Conservation (phyloP, 495 filamentous ascomycete genomes). For the Lentithecium fluviatile region DNA sequence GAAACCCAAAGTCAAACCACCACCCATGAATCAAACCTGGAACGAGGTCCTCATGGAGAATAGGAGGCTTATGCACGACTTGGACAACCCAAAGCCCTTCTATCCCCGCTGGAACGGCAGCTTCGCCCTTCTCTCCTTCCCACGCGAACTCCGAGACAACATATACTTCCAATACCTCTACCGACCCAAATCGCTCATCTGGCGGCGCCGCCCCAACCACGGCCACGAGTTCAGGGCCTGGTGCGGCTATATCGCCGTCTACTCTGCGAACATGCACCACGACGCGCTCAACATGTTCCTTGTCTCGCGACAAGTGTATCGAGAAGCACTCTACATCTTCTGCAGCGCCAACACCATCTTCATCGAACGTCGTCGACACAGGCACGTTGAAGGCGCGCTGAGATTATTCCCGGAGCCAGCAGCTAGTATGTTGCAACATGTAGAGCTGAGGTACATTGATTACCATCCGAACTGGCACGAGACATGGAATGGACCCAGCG, state of each 20-base stretch:
- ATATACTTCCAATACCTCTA: constrained; percentile 16
- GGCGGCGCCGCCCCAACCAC: neutral
- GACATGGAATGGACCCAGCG: neutral
- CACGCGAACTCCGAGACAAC: constrained; percentile 19
- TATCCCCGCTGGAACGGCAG: constrained; percentile 10
- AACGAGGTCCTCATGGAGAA: no score
- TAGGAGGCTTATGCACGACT: no score
- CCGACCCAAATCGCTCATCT: neutral
- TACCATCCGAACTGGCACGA: neutral
- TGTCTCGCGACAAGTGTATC: constrained; percentile 16
- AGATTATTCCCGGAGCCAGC: neutral
- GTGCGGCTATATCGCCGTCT: neutral
- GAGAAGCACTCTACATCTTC: constrained; percentile 14
- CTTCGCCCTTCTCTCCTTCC: constrained; percentile 14
- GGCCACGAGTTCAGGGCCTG: neutral
- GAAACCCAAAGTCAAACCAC: neutral
- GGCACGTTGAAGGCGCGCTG: neutral
- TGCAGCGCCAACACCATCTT: neutral
- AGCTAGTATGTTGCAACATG: neutral
- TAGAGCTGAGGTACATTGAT: neutral
- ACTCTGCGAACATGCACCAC: neutral
- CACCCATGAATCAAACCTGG: neutral
- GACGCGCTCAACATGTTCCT: constrained; percentile 4
- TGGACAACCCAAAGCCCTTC: neutral
- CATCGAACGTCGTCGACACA: neutral